Conservation (phyloP, 140 eudicot genomes). For the Bidens hawaiensis region DNA sequence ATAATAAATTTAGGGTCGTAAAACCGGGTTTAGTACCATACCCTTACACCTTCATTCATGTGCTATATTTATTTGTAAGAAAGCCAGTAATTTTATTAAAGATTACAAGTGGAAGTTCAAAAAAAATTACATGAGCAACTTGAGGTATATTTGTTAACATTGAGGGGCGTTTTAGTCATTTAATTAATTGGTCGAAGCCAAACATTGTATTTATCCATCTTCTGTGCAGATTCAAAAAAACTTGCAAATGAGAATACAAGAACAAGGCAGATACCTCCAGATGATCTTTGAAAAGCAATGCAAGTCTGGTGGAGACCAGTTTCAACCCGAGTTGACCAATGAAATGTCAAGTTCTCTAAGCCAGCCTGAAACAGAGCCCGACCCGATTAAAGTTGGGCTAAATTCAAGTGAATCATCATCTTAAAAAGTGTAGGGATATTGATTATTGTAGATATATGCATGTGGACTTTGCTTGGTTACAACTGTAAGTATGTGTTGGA, state of each 20-base stretch:
- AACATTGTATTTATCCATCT: not conserved
- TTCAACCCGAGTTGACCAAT: slow-evolving; percentile 27
- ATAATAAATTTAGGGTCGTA: too few species aligned
- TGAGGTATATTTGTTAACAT: slow-evolving; percentile 46
- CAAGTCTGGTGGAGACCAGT: slow-evolving; percentile 46
- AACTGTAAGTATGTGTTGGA: not conserved
- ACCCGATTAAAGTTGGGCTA: slow-evolving; percentile 22
- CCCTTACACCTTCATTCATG: too few species aligned
- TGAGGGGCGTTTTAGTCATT: not conserved
- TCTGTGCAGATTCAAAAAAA: slow-evolving; percentile 67
- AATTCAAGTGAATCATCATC: slow-evolving; percentile 33
- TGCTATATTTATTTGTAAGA: too few species aligned
- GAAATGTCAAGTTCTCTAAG: slow-evolving; percentile 37
- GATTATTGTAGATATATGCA: slow-evolving; percentile 23
- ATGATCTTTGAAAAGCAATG: slow-evolving; percentile 83
- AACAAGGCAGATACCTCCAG: slow-evolving; percentile 82
- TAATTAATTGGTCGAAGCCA: not conserved
- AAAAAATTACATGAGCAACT: slow-evolving; percentile 91
- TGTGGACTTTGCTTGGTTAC: not conserved
- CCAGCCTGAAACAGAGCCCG: slow-evolving; percentile 25
- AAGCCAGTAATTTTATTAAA: too few species aligned
- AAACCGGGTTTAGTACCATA: too few species aligned
- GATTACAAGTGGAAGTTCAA: slow-evolving; percentile 95
- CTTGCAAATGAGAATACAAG: slow-evolving; percentile 85
- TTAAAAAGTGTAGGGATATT: not conserved